These are phyloP conservation scores for Sphagnurus paluster DNA, from an alignment of 1,284 basidiomycete genomes.

Conservation along the genomic window DNA sequence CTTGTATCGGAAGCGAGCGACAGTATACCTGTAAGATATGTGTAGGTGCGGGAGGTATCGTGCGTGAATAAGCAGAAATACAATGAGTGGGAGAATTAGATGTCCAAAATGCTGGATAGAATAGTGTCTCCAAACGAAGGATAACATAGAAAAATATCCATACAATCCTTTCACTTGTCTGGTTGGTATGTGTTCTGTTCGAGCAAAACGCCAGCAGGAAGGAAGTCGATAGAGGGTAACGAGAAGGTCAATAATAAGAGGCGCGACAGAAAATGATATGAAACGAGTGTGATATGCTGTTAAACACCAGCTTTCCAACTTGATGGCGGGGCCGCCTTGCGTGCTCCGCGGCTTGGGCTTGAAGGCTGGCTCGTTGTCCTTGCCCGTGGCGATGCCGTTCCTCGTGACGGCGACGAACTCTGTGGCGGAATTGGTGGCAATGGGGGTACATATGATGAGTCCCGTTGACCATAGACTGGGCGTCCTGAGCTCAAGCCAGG, in stretches of 20 bases:
- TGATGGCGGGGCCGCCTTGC: conserved; percentile 52
- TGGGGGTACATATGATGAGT: conserved; percentile 39
- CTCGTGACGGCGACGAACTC: conserved; percentile 18
- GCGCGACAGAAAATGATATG: conserved; percentile 8
- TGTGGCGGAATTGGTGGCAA: conserved; percentile 34
- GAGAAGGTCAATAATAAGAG: conserved; percentile 8
- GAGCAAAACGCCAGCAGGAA: neutral
- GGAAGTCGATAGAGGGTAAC: conserved; percentile 5
- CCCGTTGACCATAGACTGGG: conserved; percentile 21
- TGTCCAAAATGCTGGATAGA: conserved; percentile 16
- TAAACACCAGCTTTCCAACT: conserved; percentile 52
- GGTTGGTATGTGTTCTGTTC: conserved; percentile 4
- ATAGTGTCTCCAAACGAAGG: conserved; percentile 7
- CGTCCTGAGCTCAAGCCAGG: conserved; percentile 16
- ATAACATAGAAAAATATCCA: conserved; percentile 4
- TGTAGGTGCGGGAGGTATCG: conserved; percentile 10
- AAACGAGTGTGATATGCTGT: conserved; percentile 9
- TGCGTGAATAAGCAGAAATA: conserved; percentile 23
- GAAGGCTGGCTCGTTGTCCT: conserved; percentile 61
- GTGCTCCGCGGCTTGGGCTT: conserved; percentile 30
- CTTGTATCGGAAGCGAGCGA: neutral
- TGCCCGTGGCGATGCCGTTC: conserved; percentile 31
- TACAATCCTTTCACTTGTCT: conserved; percentile 8
- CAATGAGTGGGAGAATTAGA: conserved; percentile 19
- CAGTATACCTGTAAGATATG: conserved; percentile 2